phyloP scores from a whole-genome alignment of 2,329 filamentous ascomycete genomes.

The Xylaria sp. region DNA sequence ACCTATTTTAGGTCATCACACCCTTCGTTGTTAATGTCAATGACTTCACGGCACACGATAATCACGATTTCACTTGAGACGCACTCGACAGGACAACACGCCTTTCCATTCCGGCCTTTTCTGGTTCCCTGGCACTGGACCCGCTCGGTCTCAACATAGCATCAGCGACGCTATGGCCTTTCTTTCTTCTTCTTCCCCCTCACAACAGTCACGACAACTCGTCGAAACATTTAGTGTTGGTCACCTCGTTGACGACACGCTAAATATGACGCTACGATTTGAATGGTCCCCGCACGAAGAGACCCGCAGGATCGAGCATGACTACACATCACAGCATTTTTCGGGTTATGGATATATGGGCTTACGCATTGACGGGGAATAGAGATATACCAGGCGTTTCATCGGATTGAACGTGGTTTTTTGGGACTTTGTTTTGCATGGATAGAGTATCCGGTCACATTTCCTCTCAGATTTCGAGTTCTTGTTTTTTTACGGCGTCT shows the following conservation, averaged over 20 bases:
- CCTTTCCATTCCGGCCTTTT: constrained; percentile 11
- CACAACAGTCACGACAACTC: constrained; percentile 12
- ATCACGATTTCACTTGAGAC: constrained; percentile 32
- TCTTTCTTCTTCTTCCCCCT: constrained; percentile 7
- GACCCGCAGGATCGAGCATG: constrained; percentile 18
- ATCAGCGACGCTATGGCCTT: constrained; percentile 26
- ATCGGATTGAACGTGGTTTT: constrained; percentile 10
- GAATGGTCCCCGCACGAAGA: constrained; percentile 23
- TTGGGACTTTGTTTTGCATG: constrained; percentile 25
- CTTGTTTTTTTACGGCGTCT: not conserved
- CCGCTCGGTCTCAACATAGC: constrained; percentile 7
- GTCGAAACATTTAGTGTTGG: constrained; percentile 20
- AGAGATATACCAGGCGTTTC: constrained; percentile 42
- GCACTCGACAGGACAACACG: constrained; percentile 19
- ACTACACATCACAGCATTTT: constrained; percentile 34
- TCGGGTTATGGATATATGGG: constrained; percentile 25
- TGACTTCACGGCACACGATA: constrained; percentile 21
- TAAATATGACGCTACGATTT: constrained; percentile 30
- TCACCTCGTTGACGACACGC: constrained; percentile 11
- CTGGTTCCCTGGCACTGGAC: constrained; percentile 21
- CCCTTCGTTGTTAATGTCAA: constrained; percentile 16
- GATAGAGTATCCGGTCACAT: constrained; percentile 24
- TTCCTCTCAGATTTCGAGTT: constrained; percentile 10
- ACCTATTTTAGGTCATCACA: not conserved
- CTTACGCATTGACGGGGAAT: constrained; percentile 33